Base-by-base conservation (phyloP, 2,329 filamentous ascomycete genomes). In the Pleomassaria siparia region DNA sequence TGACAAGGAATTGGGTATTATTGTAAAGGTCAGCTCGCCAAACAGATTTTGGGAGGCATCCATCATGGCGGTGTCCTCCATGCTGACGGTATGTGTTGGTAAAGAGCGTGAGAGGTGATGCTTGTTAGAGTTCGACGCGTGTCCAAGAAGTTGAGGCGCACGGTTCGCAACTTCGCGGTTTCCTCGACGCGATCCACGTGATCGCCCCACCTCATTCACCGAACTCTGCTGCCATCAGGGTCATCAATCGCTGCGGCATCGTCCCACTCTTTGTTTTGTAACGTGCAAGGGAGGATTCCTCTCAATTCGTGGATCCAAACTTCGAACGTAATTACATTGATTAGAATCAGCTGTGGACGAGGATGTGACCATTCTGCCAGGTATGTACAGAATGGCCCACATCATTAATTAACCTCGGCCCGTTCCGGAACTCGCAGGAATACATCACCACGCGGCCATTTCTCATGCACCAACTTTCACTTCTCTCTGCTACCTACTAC, bases 1-100 rank as follows among this genome's bases (percentile, higher is more conserved):
- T 1, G 59, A 50, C n/a, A 74, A 51, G n/a, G 59, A 59, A 52
- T 66, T 70, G 10, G 72, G 73, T n/a, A 77, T 73, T 40, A 77
- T 66, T 12, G 72, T 72, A 54, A 77, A 75, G 30, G 49, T 60
- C 20, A 72, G 58, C 20, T 66, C 69, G 16, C 62, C 56, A 43
- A 77, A 77, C 2, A 77, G 51, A 2, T 58, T 55, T 42, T 63
- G 63, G 0, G 62, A 58, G 18, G 46, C 54, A 4, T 69, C 64
- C 37, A 54, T 41, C 64, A 67, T 67, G 10, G 56, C 60, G 3
- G 58, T 58, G 46, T 70, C 65, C 48, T 66, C 66, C 66, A 71
- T 70, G 44, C 30, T 44, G 54, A 53, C 39, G 21, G 26, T n/a
- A 33, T 15, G 13, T 20, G 29, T 43, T 20, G 46, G 48, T 45